Evolutionary conservation across 2,329 filamentous ascomycete species (phyloP).

Genomic region (Erysiphe pulchra): DNA sequence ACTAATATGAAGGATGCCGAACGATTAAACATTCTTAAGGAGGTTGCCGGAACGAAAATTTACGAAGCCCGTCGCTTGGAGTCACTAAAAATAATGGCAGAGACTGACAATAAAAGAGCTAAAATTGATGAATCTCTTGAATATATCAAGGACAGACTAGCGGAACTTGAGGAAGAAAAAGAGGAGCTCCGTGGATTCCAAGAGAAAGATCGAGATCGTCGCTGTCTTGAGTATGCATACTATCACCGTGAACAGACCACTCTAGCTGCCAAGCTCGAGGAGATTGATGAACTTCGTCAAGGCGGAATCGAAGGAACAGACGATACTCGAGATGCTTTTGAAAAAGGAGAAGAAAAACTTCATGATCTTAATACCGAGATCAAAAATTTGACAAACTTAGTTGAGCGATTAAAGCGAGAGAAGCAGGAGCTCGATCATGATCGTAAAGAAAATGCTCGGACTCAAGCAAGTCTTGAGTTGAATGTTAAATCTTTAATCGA

Average conservation of each 20-base stretch:
- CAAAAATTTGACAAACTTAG: slow-evolving; percentile 51
- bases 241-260: slow-evolving; percentile 72
- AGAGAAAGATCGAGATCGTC: slow-evolving; percentile 75
- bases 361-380: slow-evolving; percentile 55
- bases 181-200: slow-evolving; percentile 85
- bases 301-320: slow-evolving; percentile 68
- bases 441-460: slow-evolving; percentile 53
- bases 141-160: slow-evolving; percentile 74
- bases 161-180: slow-evolving; percentile 87
- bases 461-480: slow-evolving; percentile 64
- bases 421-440: slow-evolving; percentile 75
- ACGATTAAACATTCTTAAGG: slow-evolving; percentile 70
- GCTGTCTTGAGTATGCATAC: slow-evolving; percentile 85
- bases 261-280: slow-evolving; percentile 51
- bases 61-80: slow-evolving; percentile 83
- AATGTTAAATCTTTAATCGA: slow-evolving; percentile 63
- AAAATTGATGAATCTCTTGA: slow-evolving; percentile 86
- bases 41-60: slow-evolving; percentile 93
- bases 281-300: slow-evolving; percentile 58
- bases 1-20: slow-evolving; percentile 98
- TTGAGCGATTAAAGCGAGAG: slow-evolving; percentile 67
- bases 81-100: slow-evolving; percentile 86
- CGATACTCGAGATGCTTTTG: slow-evolving; percentile 49
- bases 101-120: slow-evolving; percentile 78
- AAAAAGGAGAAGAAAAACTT: slow-evolving; percentile 56